Evolutionary conservation across 345 rosid genomes (phyloP), one percentile per base, ranked within the genome.

Genomic region (Crucihimalaya himalaica): DNA sequence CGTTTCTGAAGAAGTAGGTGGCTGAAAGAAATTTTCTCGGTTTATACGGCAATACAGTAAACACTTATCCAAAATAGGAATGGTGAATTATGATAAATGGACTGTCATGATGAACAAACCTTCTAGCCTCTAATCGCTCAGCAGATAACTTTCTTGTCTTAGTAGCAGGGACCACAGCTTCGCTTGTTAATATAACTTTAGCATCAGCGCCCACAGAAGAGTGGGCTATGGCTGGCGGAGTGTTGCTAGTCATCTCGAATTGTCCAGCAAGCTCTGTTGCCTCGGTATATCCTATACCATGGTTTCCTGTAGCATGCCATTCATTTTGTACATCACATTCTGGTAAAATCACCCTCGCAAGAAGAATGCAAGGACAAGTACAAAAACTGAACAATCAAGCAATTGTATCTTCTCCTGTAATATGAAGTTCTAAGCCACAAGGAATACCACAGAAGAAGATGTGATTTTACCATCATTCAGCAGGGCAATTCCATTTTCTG

Each of bases 41-140:
- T 77, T 72, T 56, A 39, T 55, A 56, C 1, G 5, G 7, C 19
- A 71, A 37, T 57, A 70, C 13, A 37, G 48, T 52, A 53, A 51
- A 53, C 37, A 45, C 8, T 11, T 43, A 27, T 66, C 16, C 43
- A 56, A 28, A 56, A 27, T 35, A 28, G 16, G 29, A 55, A 52
- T 54, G 62, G 42, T 45, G 27, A 47, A 21, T 25, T 43, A 15
- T 3, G 20, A 43, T 28, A 34, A 34, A 50, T 4, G 3, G 45
- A 31, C 5, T 5, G 29, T 55, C 23, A 43, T 18, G 2, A 35
- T 28, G 5, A 28, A 76, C 89, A 60, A 82, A 95, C 98, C 83
- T 89, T 76, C 81, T 89, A 59, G 85, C 70, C 71, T 96, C 99
- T 54, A 90, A 81, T 52, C 96, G 88, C 55, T 90, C 99, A 43